Percentiles rank a stretch among this genome's conserved stretches.
These are phyloP conservation scores for Termitomyces sp. DNA, from an alignment of 768 basidiomycete species.

Conservation along the genomic window DNA sequence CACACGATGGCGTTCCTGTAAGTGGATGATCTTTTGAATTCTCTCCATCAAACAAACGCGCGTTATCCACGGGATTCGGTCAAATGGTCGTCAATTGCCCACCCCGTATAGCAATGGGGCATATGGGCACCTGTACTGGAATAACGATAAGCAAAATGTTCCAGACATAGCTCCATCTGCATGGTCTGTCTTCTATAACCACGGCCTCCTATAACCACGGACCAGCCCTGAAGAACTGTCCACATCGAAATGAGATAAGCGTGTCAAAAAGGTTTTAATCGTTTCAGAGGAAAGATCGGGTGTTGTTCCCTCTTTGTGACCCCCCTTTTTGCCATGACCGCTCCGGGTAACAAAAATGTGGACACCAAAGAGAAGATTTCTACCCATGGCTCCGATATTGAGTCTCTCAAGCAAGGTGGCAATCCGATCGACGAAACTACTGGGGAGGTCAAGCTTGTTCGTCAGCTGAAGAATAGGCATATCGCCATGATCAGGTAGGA, in stretches of 20 bases:
- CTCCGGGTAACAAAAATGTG: slow-evolving; percentile 1
- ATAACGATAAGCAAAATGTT: background rate
- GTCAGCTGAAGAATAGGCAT: slow-evolving; percentile 74
- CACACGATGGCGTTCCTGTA: too few species aligned
- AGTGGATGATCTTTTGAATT: too few species aligned
- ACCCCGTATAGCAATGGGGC: too few species aligned
- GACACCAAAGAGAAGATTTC: slow-evolving; percentile 12
- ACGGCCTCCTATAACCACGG: too few species aligned
- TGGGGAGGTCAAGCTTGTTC: slow-evolving; percentile 34
- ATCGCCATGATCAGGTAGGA: slow-evolving; percentile 74
- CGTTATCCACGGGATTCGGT: too few species aligned
- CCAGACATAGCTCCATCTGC: background rate
- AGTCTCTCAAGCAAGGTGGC: slow-evolving; percentile 14
- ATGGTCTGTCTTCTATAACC: background rate
- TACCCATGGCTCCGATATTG: slow-evolving; percentile 16
- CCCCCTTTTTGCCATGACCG: background rate
- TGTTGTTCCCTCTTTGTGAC: background rate
- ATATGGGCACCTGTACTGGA: too few species aligned
- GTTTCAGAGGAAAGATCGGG: background rate
- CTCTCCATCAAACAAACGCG: too few species aligned
- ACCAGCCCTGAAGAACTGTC: too few species aligned
- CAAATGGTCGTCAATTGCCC: too few species aligned
- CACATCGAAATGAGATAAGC: background rate
- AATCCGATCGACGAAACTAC: slow-evolving; percentile 12
- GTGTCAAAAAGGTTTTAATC: background rate